These are phyloP conservation scores for Ottelia alismoides DNA, from an alignment of 106 monocot genomes.

Conservation along the genomic window DNA sequence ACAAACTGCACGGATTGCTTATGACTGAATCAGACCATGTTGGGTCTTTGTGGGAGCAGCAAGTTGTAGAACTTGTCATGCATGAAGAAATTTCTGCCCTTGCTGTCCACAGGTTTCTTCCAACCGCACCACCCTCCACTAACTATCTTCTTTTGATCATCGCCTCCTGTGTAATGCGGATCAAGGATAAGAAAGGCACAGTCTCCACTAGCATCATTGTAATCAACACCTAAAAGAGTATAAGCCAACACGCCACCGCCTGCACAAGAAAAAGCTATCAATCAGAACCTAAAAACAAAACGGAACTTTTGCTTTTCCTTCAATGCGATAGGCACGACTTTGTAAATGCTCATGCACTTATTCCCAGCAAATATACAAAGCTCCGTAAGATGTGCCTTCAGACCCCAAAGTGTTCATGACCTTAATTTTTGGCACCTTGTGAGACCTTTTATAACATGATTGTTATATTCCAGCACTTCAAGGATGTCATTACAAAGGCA, in stretches of 20 bases:
- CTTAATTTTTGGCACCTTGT: background rate
- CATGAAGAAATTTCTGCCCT: constrained; percentile 84
- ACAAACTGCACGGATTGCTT: too few relatives aligned
- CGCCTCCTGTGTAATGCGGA: constrained; percentile 86
- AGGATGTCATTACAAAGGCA: too few relatives aligned
- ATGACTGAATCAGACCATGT: constrained; percentile 90
- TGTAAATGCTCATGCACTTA: background rate
- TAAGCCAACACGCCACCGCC: constrained; percentile 98
- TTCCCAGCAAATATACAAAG: background rate
- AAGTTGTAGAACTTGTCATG: constrained; percentile 97
- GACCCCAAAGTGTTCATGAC: background rate
- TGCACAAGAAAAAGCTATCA: constrained; percentile 7
- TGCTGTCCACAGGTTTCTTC: constrained; percentile 89
- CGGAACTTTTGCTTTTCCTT: background rate
- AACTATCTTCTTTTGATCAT: constrained; percentile 79
- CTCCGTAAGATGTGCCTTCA: background rate
- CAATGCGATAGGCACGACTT: background rate
- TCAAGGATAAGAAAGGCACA: constrained; percentile 98
- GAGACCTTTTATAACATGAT: too few relatives aligned
- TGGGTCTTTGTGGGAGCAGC: constrained; percentile 90
- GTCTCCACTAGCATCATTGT: constrained; percentile 74
- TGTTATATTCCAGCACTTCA: too few relatives aligned
- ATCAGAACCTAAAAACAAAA: too few relatives aligned
- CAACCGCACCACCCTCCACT: constrained; percentile 93
- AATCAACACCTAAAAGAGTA: constrained; percentile 84